Conservation (phyloP, 2,329 filamentous ascomycete species). For the Alternaria tenuissima region DNA sequence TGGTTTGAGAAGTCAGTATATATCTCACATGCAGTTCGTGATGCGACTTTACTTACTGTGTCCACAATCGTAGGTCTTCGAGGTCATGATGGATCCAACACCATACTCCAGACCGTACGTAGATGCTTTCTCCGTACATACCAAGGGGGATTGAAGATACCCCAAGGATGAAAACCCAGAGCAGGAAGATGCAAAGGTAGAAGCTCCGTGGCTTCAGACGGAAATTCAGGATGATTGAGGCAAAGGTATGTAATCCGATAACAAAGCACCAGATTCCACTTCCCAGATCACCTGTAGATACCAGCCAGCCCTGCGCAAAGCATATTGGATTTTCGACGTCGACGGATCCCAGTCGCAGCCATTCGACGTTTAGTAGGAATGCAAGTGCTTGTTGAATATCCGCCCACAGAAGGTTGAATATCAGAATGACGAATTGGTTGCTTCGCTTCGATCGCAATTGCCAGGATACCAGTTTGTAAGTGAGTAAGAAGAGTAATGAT, state of each 20-base stretch:
- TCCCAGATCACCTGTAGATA: constrained; percentile 71
- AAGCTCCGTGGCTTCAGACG: constrained; percentile 62
- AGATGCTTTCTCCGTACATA: constrained; percentile 58
- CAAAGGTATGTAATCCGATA: constrained; percentile 73
- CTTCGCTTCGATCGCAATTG: constrained; percentile 46
- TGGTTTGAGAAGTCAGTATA: neutral
- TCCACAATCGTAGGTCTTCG: constrained; percentile 63
- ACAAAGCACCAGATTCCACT: constrained; percentile 72
- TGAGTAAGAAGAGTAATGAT: constrained; percentile 55
- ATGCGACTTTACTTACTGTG: constrained; percentile 53
- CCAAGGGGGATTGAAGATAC: constrained; percentile 63
- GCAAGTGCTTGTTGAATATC: constrained; percentile 72
- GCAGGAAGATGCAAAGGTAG: constrained; percentile 55
- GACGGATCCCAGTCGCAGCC: constrained; percentile 64
- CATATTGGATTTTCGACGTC: constrained; percentile 64
- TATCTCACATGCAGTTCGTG: neutral
- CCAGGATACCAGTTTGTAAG: constrained; percentile 56
- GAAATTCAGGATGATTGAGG: constrained; percentile 66
- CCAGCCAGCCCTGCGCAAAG: constrained; percentile 72
- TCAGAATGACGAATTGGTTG: constrained; percentile 74
- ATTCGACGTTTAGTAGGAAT: constrained; percentile 69
- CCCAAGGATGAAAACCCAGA: constrained; percentile 69
- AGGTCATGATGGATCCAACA: constrained; percentile 70
- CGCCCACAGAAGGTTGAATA: constrained; percentile 73
- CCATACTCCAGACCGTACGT: constrained; percentile 72